Evolutionary conservation across 78 protist genomes (phyloP), one percentile per base, ranked within the genome.

Genomic region (Dictyostelium firmibasis): DNA sequence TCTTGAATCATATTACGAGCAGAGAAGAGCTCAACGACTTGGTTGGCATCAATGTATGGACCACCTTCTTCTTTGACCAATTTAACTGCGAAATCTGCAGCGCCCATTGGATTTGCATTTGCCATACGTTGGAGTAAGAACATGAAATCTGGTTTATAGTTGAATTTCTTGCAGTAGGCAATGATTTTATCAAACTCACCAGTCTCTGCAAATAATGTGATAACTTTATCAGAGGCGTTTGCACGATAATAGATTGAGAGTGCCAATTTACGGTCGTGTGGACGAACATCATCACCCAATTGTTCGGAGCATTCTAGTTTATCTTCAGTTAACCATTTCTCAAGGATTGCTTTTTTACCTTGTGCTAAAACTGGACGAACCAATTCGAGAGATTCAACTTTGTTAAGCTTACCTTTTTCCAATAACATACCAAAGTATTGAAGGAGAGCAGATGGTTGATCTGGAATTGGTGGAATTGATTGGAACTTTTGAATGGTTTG

Each of bases 241-340:
- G 98, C 98, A 27, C 97, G 96, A 64, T 97, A 93, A 97, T 99
- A 99, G 70, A 99, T 92, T n/a, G 97, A 64, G 31, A 98, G 98
- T 7, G 99, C 99, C 4, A 98, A 57, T 62, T 94, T 91, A 20
- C 85, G 72, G 84, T 95, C 97, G 53, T 35, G 70, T 75, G 31
- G 94, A 84, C 96, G 95, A 69, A 98, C 84, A 35, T 97, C 43
- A 93, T 99, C 99, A 36, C 99, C 99, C 47, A 99, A 98, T 85
- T 98, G 99, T 96, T 99, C 99, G 13, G 98, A 82, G 97, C 98
- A 97, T 74, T 98, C 99, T 25, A 99, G 94, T 95, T 98, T 99
- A 93, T 99, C 98, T 96, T 99, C 99, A 25, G 95, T 69, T 83
- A 99, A 72, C 99, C 99, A 98, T 92, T 97, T 85, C 87, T 99